Conservation (phyloP, 176 grass and related monocot species). For the Thalia dealbata region DNA sequence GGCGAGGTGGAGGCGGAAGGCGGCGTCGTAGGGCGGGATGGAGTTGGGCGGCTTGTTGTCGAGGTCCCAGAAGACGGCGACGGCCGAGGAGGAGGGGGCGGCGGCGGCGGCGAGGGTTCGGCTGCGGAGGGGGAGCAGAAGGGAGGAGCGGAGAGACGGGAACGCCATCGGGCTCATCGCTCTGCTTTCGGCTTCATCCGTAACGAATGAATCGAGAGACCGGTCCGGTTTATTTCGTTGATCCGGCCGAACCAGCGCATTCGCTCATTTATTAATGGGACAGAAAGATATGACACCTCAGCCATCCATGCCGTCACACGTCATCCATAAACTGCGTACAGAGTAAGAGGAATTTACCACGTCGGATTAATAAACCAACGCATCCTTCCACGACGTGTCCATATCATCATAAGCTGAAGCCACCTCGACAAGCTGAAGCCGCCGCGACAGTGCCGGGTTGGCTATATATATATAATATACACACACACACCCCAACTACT, state of each 20-base stretch:
- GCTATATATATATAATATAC: no score
- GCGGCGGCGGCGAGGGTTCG: background rate
- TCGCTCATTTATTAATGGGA: background rate
- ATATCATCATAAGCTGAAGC: no score
- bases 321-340: no score
- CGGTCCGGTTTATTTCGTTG: background rate
- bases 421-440: no score
- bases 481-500: no score
- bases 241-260: background rate
- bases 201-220: background rate
- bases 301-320: no score
- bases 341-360: no score
- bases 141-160: background rate
- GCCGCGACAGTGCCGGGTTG: no score
- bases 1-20: slow-evolving; percentile 46
- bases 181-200: background rate
- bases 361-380: no score
- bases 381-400: no score
- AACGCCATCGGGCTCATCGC: background rate
- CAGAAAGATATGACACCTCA: no score
- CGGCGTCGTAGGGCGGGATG: slow-evolving; percentile 40
- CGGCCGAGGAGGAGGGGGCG: slow-evolving; percentile 14
- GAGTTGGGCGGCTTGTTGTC: slow-evolving; percentile 33
- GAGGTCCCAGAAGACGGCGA: slow-evolving; percentile 57
- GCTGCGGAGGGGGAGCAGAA: background rate